Evolutionary conservation across 371 early-diverging fungal species (phyloP).

Genomic region (Thermomucor indicae-seudaticae): DNA sequence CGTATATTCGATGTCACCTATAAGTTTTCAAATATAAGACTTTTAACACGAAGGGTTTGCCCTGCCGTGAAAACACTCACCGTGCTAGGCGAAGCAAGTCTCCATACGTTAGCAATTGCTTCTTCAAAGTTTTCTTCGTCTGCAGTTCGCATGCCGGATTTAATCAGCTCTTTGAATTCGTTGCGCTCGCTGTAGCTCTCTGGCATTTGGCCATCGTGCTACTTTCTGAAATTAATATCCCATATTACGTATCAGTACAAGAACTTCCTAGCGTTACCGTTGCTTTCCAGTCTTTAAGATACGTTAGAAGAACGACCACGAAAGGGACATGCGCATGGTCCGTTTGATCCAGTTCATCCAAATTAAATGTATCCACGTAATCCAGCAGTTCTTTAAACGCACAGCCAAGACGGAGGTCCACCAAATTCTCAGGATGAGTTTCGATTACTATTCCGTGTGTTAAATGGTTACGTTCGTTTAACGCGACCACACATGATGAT

Average conservation of each 20-base stretch:
- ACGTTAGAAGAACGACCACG: conserved; percentile 74
- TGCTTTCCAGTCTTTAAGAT: conserved; percentile 65
- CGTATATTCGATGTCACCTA: conserved; percentile 50
- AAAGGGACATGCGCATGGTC: conserved; percentile 83
- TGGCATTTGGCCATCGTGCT: conserved; percentile 55
- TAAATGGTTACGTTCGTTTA: neutral
- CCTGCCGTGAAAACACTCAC: conserved; percentile 12
- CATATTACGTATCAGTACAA: too few species aligned
- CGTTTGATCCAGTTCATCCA: conserved; percentile 61
- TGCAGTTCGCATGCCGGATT: conserved; percentile 44
- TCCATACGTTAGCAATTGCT: conserved; percentile 63
- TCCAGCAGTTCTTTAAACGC: conserved; percentile 74
- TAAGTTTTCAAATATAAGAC: conserved; percentile 1
- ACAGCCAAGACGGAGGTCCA: conserved; percentile 78
- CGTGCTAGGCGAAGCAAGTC: conserved; percentile 31
- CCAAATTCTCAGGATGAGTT: conserved; percentile 74
- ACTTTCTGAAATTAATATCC: too few species aligned
- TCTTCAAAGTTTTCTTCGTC: conserved; percentile 91
- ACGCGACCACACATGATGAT: neutral
- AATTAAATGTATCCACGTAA: conserved; percentile 60
- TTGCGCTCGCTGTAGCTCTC: conserved; percentile 58
- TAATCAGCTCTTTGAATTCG: conserved; percentile 61
- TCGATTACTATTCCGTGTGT: conserved; percentile 68
- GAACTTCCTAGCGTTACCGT: conserved; percentile 9
- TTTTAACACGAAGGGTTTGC: neutral